Evolutionary conservation across 108 stramenopile species (phyloP).

Genomic region (Schizochytrium sp.): DNA sequence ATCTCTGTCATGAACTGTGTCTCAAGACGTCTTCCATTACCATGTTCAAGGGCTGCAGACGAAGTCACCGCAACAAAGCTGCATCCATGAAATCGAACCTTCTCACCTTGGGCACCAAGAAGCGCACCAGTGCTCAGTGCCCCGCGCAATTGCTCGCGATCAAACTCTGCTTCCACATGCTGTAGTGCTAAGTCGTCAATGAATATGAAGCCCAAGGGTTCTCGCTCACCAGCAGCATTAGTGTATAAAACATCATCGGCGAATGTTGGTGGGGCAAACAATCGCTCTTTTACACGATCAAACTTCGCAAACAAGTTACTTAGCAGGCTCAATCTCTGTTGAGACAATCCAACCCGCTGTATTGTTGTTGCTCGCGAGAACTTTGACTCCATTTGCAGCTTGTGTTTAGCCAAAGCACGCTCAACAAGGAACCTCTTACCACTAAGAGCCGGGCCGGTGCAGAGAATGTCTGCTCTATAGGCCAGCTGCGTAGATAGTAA

Average conservation of each 20-base stretch:
- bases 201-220: not conserved
- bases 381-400: too few species aligned
- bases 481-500: not conserved
- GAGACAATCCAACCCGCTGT: not conserved
- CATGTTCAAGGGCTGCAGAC: not conserved
- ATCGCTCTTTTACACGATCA: not conserved
- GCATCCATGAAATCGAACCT: not conserved
- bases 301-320: not conserved
- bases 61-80: constrained; percentile 18
- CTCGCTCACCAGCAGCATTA: not conserved
- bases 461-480: not conserved
- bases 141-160: not conserved
- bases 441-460: not conserved
- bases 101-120: not conserved
- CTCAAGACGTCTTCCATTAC: too few species aligned
- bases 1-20: too few species aligned
- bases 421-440: not conserved
- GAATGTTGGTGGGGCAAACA: not conserved
- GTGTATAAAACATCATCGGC: not conserved
- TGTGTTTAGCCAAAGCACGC: not conserved
- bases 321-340: not conserved
- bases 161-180: not conserved
- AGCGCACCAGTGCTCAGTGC: not conserved
- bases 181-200: not conserved
- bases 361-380: not conserved